These are phyloP conservation scores for Penicillium cataractarum DNA, from an alignment of 495 filamentous ascomycete species.

Conservation along the genomic window DNA sequence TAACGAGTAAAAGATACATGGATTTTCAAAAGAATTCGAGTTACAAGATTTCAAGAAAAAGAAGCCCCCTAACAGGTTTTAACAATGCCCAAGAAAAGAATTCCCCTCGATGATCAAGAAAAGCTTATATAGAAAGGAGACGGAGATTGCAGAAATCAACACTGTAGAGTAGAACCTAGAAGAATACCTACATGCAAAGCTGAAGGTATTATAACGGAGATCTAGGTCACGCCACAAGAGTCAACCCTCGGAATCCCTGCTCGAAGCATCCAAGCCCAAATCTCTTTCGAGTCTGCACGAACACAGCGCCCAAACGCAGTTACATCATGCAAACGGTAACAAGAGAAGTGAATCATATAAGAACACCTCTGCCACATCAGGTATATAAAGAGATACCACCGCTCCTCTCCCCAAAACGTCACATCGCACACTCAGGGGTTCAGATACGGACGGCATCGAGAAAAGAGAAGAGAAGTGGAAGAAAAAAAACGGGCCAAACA, in stretches of 20 bases:
- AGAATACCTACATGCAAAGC: not conserved
- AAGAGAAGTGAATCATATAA: not conserved
- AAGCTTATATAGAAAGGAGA: not conserved
- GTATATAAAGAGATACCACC: not conserved
- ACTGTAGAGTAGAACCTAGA: not conserved
- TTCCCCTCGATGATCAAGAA: not conserved
- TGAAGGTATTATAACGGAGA: not conserved
- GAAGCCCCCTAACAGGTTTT: too few relatives aligned
- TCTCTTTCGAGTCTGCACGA: not conserved
- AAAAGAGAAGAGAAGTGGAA: constrained; percentile 6
- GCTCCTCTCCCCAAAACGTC: not conserved
- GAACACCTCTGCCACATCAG: not conserved
- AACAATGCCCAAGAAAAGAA: too few relatives aligned
- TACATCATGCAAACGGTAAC: constrained; percentile 8
- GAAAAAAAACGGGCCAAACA: constrained; percentile 29
- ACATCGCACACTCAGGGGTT: not conserved
- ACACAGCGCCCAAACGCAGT: not conserved
- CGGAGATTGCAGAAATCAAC: not conserved
- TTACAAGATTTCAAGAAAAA: constrained; percentile 24
- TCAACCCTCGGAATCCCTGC: not conserved
- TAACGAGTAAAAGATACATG: constrained; percentile 30
- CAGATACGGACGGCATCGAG: not conserved
- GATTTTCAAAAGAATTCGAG: constrained; percentile 26
- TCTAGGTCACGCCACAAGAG: not conserved
- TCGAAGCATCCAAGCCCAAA: not conserved